Evolutionary conservation across 2,329 filamentous ascomycete genomes (phyloP).

Genomic region (Aspergillus ochraceoroseus): DNA sequence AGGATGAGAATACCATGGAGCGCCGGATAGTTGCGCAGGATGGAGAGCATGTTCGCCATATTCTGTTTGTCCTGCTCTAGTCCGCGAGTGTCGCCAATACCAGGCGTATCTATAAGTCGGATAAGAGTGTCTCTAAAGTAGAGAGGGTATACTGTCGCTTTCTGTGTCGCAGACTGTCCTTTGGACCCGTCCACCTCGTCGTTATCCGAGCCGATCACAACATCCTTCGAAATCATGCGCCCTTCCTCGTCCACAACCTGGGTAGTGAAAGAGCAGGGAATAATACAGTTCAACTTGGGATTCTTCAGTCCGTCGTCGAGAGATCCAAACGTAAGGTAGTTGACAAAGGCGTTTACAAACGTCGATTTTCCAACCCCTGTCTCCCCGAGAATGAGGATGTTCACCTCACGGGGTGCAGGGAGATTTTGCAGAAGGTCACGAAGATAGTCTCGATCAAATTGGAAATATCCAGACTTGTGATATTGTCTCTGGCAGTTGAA

Average conservation of each 20-base stretch:
- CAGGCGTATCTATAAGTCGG: constrained; percentile 7
- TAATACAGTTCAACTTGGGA: constrained; percentile 2
- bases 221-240: constrained; percentile 3
- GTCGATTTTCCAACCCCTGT: constrained; percentile 10
- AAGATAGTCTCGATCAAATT: neutral
- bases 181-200: constrained; percentile 6
- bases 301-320: constrained; percentile 7
- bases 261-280: constrained; percentile 10
- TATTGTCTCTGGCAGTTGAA: constrained; percentile 5
- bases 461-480: constrained; percentile 2
- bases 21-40: constrained; percentile 4
- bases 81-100: constrained; percentile 8
- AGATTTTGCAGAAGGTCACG: neutral
- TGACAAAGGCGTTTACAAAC: constrained; percentile 11
- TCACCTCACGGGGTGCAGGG: constrained; percentile 7
- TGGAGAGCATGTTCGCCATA: constrained; percentile 8
- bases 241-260: constrained; percentile 5
- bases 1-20: constrained; percentile 11
- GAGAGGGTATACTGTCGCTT: constrained; percentile 5
- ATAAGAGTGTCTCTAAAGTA: constrained; percentile 9
- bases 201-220: constrained; percentile 3
- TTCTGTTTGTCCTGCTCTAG: constrained; percentile 10
- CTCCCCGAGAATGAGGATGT: constrained; percentile 9
- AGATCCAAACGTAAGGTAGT: constrained; percentile 5
- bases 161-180: constrained; percentile 7